A percentile compares a stretch with the other conserved stretches of the same genome.
These are phyloP conservation scores for Penicillium tannophilum DNA, from an alignment of 495 filamentous ascomycete genomes.

Conservation along the genomic window DNA sequence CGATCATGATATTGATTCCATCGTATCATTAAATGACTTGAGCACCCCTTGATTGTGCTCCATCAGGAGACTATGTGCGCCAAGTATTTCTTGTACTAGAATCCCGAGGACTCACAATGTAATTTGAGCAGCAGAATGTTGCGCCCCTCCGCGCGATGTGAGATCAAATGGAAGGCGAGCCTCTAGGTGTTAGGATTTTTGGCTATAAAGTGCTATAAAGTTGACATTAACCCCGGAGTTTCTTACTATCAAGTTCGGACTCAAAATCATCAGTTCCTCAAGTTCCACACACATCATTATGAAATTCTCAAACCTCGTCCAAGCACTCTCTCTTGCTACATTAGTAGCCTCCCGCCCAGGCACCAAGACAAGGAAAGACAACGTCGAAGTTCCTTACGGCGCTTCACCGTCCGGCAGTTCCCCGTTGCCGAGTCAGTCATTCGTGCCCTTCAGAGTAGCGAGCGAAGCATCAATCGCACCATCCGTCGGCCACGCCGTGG, in stretches of 20 bases:
- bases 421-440: not conserved
- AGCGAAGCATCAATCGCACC: slow-evolving; percentile 1
- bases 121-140: not conserved
- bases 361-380: not conserved
- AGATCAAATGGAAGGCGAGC: not conserved
- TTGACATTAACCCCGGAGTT: not conserved
- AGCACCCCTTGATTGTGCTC: slow-evolving; percentile 16
- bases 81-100: not conserved
- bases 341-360: not conserved
- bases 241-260: not conserved
- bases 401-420: not conserved
- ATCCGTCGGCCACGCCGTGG: slow-evolving; percentile 45
- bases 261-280: not conserved
- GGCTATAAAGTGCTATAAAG: not conserved
- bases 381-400: not conserved
- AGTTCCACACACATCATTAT: not conserved
- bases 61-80: slow-evolving; percentile 1
- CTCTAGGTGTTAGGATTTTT: not conserved
- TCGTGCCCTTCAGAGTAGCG: not conserved
- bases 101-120: not conserved
- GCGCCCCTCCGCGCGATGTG: not conserved
- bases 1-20: not conserved
- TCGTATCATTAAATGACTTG: slow-evolving; percentile 13
- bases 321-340: not conserved
- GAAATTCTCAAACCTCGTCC: not conserved